Percentiles rank a stretch among this genome's conserved stretches.
Evolutionary conservation across 208 protist species (phyloP).

Genomic region (Blechomonas ayalai): DNA sequence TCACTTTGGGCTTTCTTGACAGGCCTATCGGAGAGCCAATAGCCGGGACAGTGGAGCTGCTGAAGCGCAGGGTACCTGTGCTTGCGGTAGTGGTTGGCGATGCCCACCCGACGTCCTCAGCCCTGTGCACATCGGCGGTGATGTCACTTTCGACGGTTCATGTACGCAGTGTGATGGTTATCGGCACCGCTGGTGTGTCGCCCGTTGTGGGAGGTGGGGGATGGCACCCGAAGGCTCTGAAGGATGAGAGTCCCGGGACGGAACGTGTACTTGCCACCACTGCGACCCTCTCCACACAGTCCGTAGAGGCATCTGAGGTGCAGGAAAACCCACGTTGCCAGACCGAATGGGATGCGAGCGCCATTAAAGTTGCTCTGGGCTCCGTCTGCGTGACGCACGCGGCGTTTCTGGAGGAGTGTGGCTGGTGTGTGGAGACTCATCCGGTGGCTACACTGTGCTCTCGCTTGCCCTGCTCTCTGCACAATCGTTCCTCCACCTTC

Average conservation of each 20-base stretch:
- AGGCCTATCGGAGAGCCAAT: conserved; percentile 24
- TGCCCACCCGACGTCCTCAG: conserved; percentile 28
- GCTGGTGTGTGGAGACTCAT: conserved; percentile 33
- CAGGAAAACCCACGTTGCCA: conserved; percentile 20
- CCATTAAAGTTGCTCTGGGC: conserved; percentile 34
- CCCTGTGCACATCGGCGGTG: conserved; percentile 31
- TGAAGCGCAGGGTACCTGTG: conserved; percentile 21
- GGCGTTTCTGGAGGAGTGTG: conserved; percentile 40
- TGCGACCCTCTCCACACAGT: not conserved
- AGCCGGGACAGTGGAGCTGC: conserved; percentile 10
- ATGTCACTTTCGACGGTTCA: conserved; percentile 34
- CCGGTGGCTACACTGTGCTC: conserved; percentile 29
- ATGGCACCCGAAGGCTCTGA: conserved; percentile 15
- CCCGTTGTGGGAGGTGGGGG: conserved; percentile 45
- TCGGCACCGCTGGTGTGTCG: conserved; percentile 44
- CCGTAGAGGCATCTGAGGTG: conserved; percentile 8
- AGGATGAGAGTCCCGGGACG: not conserved
- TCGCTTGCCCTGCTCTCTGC: conserved; percentile 33
- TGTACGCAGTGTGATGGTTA: conserved; percentile 30
- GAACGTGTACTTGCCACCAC: not conserved
- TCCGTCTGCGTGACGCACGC: conserved; percentile 52
- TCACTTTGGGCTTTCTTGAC: conserved; percentile 34
- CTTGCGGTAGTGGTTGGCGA: conserved; percentile 42
- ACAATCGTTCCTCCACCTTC: conserved; percentile 30
- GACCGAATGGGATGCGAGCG: conserved; percentile 9